Conservation (phyloP, 139 green algal genomes). For the Volvox reticuliferus region DNA sequence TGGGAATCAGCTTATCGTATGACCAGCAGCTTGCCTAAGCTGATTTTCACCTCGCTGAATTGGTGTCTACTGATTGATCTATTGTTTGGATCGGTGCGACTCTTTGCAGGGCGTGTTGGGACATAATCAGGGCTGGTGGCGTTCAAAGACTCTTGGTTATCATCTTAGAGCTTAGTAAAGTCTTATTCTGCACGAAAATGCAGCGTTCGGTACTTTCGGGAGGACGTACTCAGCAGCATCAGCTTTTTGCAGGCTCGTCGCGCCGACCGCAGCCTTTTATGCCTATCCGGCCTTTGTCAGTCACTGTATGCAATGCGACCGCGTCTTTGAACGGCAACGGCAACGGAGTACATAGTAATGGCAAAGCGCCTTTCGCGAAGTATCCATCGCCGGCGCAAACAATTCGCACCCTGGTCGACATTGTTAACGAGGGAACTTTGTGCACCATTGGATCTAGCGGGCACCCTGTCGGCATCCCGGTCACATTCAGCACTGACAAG, state of each 20-base stretch:
- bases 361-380: background rate
- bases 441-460: slow-evolving; percentile 73
- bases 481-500: slow-evolving; percentile 83
- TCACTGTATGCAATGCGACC: background rate
- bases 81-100: background rate
- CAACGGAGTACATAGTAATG: slow-evolving; percentile 13
- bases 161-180: background rate
- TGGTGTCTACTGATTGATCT: background rate
- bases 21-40: background rate
- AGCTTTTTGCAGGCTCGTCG: background rate
- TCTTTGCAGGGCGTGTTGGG: background rate
- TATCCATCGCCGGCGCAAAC: slow-evolving; percentile 72
- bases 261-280: slow-evolving; percentile 22
- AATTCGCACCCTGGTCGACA: slow-evolving; percentile 82
- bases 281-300: background rate
- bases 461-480: slow-evolving; percentile 83
- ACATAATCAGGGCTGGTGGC: background rate
- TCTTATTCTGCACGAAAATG: background rate
- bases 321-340: slow-evolving; percentile 31
- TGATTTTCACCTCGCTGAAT: background rate
- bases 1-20: background rate
- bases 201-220: slow-evolving; percentile 24
- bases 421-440: slow-evolving; percentile 82
- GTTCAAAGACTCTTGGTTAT: background rate
- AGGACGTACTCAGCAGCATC: background rate